Conservation (phyloP, 2,329 filamentous ascomycete species). For the Penicillium expansum region DNA sequence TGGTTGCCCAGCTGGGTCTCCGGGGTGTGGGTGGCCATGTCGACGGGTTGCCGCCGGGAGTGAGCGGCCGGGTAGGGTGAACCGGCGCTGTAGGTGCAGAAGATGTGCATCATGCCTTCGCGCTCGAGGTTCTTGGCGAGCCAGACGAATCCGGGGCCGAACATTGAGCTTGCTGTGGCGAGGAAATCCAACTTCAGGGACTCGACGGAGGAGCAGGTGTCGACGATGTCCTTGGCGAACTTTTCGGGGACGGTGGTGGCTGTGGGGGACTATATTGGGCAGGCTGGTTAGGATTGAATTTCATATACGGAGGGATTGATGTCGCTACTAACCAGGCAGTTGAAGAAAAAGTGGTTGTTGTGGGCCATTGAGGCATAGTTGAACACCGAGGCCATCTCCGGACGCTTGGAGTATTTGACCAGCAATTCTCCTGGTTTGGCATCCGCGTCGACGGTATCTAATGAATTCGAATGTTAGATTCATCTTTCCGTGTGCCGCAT, state of each 20-base stretch:
- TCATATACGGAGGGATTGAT: not conserved
- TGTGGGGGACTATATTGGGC: conserved; percentile 37
- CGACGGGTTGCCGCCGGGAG: conserved; percentile 63
- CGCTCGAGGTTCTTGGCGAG: conserved; percentile 63
- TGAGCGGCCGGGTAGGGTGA: conserved; percentile 83
- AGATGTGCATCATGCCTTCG: conserved; percentile 59
- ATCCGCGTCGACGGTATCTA: conserved; percentile 64
- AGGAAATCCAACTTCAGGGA: conserved; percentile 78
- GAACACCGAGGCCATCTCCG: conserved; percentile 75
- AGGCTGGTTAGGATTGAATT: conserved; percentile 9
- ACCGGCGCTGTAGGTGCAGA: conserved; percentile 88
- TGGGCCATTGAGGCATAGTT: conserved; percentile 95
- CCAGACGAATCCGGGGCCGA: conserved; percentile 97
- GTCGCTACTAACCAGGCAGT: conserved; percentile 39
- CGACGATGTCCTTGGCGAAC: conserved; percentile 61
- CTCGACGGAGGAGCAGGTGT: conserved; percentile 77
- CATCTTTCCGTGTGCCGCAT: not conserved
- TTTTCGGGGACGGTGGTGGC: conserved; percentile 53
- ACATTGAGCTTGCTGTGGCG: conserved; percentile 81
- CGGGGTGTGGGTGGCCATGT: conserved; percentile 45
- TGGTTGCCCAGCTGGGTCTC: conserved; percentile 36
- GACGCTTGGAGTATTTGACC: conserved; percentile 74
- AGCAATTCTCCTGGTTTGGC: conserved; percentile 65
- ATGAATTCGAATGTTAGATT: conserved; percentile 1
- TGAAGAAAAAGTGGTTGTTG: conserved; percentile 70